A percentile compares a stretch with the other conserved stretches of the same genome.
Evolutionary conservation across 805 yeast genomes (phyloP).

Genomic region (Vanderwaltozyma verrucispora): DNA sequence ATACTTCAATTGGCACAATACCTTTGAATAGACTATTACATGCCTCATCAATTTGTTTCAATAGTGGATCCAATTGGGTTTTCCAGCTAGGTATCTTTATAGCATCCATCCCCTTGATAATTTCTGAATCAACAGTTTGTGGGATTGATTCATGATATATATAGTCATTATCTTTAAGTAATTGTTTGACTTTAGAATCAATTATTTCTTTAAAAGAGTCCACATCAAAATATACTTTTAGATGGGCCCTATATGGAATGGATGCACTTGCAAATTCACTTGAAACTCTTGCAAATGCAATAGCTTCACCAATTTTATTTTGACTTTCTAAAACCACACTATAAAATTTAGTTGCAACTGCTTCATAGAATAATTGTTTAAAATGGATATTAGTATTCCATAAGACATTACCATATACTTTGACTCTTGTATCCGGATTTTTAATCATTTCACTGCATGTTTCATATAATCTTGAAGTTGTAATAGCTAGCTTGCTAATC

Average conservation of each 20-base stretch:
- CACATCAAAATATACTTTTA: conserved; percentile 28
- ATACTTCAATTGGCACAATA: conserved; percentile 78
- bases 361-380: conserved; percentile 45
- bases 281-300: conserved; percentile 52
- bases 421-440: conserved; percentile 24
- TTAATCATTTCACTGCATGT: conserved; percentile 39
- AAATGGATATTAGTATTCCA: conserved; percentile 46
- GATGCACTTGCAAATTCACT: conserved; percentile 27
- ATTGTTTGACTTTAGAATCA: conserved; percentile 29
- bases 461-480: conserved; percentile 47
- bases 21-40: conserved; percentile 55
- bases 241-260: conserved; percentile 26
- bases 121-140: conserved; percentile 28
- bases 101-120: conserved; percentile 42
- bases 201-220: conserved; percentile 24
- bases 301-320: conserved; percentile 63
- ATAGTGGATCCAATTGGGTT: conserved; percentile 37
- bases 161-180: conserved; percentile 79
- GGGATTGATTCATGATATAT: conserved; percentile 79
- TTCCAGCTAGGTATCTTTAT: conserved; percentile 62
- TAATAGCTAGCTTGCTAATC: conserved; percentile 62
- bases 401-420: conserved; percentile 31
- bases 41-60: conserved; percentile 29
- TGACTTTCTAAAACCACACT: conserved; percentile 43
- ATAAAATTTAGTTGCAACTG: conserved; percentile 52